Evolutionary conservation across 768 basidiomycete genomes (phyloP).

Genomic region (Daedaleopsis nitida): DNA sequence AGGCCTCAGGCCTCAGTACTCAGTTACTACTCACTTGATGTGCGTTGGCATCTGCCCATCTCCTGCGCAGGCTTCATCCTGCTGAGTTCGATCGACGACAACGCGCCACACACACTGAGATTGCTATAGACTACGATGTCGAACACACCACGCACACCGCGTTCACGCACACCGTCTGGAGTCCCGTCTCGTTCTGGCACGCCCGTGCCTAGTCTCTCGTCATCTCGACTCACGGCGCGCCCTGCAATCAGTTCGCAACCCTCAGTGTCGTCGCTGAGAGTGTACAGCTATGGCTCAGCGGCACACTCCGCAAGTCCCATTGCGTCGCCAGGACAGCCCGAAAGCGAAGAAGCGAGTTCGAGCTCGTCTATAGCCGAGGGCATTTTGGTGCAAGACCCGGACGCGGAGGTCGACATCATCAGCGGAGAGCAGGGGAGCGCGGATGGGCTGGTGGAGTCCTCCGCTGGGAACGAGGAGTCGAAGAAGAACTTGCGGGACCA

Average conservation of each 20-base stretch:
- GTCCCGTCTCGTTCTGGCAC: constrained; percentile 41
- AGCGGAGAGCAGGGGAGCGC: constrained; percentile 57
- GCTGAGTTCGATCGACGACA: no score
- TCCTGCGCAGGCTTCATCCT: no score
- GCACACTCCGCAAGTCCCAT: constrained; percentile 26
- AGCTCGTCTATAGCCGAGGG: constrained; percentile 71
- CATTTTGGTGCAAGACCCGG: constrained; percentile 71
- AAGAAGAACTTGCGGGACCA: constrained; percentile 72
- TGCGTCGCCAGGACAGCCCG: constrained; percentile 3
- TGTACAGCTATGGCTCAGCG: constrained; percentile 49
- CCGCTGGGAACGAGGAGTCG: constrained; percentile 53
- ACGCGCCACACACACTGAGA: not conserved
- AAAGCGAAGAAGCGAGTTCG: constrained; percentile 34
- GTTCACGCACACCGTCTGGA: constrained; percentile 26
- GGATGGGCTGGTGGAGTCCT: constrained; percentile 44
- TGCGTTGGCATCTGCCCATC: no score
- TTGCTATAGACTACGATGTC: constrained; percentile 9
- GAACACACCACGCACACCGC: constrained; percentile 25
- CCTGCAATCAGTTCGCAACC: constrained; percentile 52
- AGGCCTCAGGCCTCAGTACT: no score
- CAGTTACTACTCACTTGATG: no score
- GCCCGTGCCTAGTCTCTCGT: constrained; percentile 39
- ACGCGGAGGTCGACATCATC: constrained; percentile 58
- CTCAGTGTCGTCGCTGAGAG: constrained; percentile 58
- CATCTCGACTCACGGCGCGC: constrained; percentile 57